A percentile compares a stretch with the other conserved stretches of the same genome.
Conservation (phyloP, 371 early-diverging fungal genomes). For the Mucor sp. region DNA sequence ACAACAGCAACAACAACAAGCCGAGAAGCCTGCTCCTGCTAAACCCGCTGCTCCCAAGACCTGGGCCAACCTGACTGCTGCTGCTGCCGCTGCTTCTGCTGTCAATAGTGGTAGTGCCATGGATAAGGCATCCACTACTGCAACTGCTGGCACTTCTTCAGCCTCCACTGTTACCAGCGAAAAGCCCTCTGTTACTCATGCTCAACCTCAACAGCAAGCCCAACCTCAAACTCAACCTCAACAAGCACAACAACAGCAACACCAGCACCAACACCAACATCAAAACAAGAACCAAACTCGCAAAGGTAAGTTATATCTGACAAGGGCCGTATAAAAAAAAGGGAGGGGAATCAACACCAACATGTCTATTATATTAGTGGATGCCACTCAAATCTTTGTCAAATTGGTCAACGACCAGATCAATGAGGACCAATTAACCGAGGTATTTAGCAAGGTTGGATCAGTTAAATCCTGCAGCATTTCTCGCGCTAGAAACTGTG, state of each 20-base stretch:
- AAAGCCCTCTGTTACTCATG: neutral
- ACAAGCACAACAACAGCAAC: conserved; percentile 2
- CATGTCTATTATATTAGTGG: neutral
- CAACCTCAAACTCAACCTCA: conserved; percentile 10
- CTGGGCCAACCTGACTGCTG: conserved; percentile 42
- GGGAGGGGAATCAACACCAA: too few species aligned
- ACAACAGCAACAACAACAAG: conserved; percentile 3
- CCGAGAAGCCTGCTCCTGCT: conserved; percentile 4
- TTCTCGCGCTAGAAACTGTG: conserved; percentile 23
- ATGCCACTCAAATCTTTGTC: conserved; percentile 38
- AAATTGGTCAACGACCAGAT: conserved; percentile 34
- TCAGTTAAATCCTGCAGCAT: conserved; percentile 34
- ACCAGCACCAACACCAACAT: conserved; percentile 8
- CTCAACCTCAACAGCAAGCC: conserved; percentile 9
- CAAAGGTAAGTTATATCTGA: conserved; percentile 7
- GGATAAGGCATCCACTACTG: neutral
- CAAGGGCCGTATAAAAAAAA: too few species aligned
- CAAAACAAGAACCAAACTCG: conserved; percentile 20
- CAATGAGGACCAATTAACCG: conserved; percentile 36
- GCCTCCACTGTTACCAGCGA: conserved; percentile 1
- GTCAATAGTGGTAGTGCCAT: neutral
- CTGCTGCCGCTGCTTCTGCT: neutral
- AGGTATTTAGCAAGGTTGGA: conserved; percentile 44
- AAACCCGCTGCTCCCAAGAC: conserved; percentile 41
- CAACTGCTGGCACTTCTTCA: neutral